Conservation (phyloP, 1,284 basidiomycete species). For the Apiotrichum veenhuisii region DNA sequence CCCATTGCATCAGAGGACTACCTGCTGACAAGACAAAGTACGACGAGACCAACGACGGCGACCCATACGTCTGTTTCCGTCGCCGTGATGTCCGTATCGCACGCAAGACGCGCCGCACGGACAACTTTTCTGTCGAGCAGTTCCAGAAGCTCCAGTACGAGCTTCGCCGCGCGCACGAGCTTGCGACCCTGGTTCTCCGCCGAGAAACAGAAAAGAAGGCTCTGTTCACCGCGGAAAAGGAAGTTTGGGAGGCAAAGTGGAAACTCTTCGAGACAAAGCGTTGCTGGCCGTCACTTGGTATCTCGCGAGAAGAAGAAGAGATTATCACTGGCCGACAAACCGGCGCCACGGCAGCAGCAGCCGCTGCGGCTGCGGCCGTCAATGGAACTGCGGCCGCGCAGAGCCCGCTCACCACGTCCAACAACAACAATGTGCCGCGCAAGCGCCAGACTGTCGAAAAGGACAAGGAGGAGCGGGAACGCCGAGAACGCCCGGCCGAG, state of each 20-base stretch:
- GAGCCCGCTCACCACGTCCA: conserved; percentile 5
- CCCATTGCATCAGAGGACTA: background rate
- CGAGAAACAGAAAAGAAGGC: conserved; percentile 76
- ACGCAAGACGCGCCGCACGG: conserved; percentile 88
- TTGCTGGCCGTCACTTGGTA: conserved; percentile 63
- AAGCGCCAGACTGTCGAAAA: conserved; percentile 33
- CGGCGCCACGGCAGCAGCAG: conserved; percentile 58
- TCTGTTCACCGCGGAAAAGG: conserved; percentile 57
- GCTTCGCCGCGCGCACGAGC: conserved; percentile 65
- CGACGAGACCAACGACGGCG: conserved; percentile 89
- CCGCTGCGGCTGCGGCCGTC: conserved; percentile 23
- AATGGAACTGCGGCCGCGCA: conserved; percentile 8
- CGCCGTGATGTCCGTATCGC: conserved; percentile 90
- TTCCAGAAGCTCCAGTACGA: conserved; percentile 75
- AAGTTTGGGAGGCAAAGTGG: conserved; percentile 74
- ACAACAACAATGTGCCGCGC: conserved; percentile 36
- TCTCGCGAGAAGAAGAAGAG: conserved; percentile 77
- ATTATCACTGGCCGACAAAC: conserved; percentile 51
- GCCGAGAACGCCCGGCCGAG: conserved; percentile 37
- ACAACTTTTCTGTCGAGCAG: conserved; percentile 82
- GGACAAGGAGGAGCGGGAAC: conserved; percentile 41
- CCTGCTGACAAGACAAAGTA: conserved; percentile 38
- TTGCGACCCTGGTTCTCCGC: conserved; percentile 64
- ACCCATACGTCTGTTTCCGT: conserved; percentile 98
- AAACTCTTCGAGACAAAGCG: conserved; percentile 75